Percentiles rank a stretch among this genome's conserved stretches.
These are phyloP conservation scores for Exophiala viscosa DNA, from an alignment of 2,329 filamentous ascomycete species.

Conservation along the genomic window DNA sequence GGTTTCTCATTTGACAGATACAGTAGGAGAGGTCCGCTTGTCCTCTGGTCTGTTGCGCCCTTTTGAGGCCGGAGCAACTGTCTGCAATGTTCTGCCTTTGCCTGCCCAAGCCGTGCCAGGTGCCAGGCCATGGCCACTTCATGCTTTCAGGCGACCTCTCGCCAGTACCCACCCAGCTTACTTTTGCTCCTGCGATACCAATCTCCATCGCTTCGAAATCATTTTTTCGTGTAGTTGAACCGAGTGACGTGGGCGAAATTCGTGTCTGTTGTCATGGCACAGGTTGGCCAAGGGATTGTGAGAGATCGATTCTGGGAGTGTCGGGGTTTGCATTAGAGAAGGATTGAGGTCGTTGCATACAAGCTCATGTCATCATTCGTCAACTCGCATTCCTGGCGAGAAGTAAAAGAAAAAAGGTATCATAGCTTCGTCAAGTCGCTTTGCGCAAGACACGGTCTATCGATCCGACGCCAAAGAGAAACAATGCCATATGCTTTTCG, in stretches of 20 bases:
- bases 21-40: slow-evolving; percentile 14
- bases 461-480: slow-evolving; percentile 27
- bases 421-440: slow-evolving; percentile 29
- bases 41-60: slow-evolving; percentile 10
- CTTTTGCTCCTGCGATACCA: slow-evolving; percentile 4
- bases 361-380: slow-evolving; percentile 27
- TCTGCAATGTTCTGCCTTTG: slow-evolving; percentile 2
- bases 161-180: neutral
- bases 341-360: slow-evolving; percentile 23
- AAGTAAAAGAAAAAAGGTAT: slow-evolving; percentile 21
- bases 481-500: slow-evolving; percentile 27
- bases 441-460: slow-evolving; percentile 29
- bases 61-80: slow-evolving; percentile 3
- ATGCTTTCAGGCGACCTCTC: neutral
- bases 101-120: slow-evolving; percentile 1
- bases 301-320: slow-evolving; percentile 8
- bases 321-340: slow-evolving; percentile 14
- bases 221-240: neutral
- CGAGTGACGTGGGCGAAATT: neutral
- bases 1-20: slow-evolving; percentile 11
- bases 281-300: neutral
- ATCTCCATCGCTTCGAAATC: neutral
- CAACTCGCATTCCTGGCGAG: slow-evolving; percentile 27
- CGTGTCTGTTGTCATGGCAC: slow-evolving; percentile 1
- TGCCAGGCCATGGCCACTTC: slow-evolving; percentile 9